phyloP scores from a whole-genome alignment of 805 yeast species.

The Wickerhamiella azyma region DNA sequence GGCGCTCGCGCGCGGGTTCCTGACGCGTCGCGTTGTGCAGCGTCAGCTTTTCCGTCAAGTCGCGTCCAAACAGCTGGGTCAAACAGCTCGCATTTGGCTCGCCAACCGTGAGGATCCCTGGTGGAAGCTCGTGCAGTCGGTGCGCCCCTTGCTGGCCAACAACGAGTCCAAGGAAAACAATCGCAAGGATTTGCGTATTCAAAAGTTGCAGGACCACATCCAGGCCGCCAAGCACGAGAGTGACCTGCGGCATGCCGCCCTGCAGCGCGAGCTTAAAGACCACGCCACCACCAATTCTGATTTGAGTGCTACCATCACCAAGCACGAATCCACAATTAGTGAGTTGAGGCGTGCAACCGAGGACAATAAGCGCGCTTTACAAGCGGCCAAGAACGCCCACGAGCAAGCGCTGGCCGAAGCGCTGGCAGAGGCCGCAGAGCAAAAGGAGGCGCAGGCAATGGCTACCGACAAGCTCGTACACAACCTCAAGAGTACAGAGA shows the following conservation, averaged over 20 bases:
- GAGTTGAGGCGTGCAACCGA: not conserved
- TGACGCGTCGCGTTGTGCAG: conserved; percentile 37
- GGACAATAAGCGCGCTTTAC: not conserved
- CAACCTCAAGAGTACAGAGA: conserved; percentile 8
- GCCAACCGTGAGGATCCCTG: conserved; percentile 47
- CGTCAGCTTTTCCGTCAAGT: conserved; percentile 43
- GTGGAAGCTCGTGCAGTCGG: conserved; percentile 56
- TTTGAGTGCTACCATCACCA: too few species aligned
- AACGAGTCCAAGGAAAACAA: conserved; percentile 15
- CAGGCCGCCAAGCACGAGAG: conserved; percentile 18
- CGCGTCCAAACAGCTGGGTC: conserved; percentile 56
- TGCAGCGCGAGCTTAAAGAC: not conserved
- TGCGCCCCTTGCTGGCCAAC: conserved; percentile 64
- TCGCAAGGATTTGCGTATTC: conserved; percentile 20
- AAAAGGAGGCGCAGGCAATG: not conserved
- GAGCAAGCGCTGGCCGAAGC: not conserved
- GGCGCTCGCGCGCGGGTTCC: conserved; percentile 49
- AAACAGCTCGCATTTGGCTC: conserved; percentile 42
- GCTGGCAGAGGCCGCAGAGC: not conserved
- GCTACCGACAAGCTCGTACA: not conserved
- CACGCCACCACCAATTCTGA: too few species aligned
- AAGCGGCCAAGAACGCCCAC: not conserved
- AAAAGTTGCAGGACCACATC: conserved; percentile 23
- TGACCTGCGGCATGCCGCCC: not conserved
- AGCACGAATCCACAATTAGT: not conserved